Conservation (phyloP, 225 moss, liverwort and hornwort genomes). For the Bryoerythrophyllum caledonicum region DNA sequence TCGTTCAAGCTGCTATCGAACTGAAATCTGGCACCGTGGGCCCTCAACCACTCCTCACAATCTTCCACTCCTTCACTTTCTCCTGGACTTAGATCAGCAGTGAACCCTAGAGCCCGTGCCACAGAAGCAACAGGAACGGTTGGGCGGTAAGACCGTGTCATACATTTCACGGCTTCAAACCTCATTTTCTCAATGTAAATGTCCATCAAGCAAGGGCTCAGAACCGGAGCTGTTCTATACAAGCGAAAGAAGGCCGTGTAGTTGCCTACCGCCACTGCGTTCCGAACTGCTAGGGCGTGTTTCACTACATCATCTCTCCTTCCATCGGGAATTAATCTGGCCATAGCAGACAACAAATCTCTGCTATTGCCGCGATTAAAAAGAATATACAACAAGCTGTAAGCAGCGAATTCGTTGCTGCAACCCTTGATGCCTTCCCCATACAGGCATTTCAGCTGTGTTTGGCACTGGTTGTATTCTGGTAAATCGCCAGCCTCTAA, state of each 20-base stretch:
- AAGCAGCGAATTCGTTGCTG: slow-evolving; percentile 81
- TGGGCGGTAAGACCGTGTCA: slow-evolving; percentile 95
- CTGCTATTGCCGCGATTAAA: slow-evolving; percentile 92
- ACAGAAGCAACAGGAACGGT: slow-evolving; percentile 72
- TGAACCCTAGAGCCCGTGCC: slow-evolving; percentile 70
- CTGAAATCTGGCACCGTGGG: slow-evolving; percentile 81
- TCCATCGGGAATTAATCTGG: slow-evolving; percentile 37
- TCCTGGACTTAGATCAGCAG: slow-evolving; percentile 9
- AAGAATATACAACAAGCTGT: slow-evolving; percentile 82
- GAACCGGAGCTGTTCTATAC: slow-evolving; percentile 87
- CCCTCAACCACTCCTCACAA: slow-evolving; percentile 92
- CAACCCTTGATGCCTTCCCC: slow-evolving; percentile 90
- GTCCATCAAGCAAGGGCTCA: slow-evolving; percentile 96
- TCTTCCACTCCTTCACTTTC: slow-evolving; percentile 83
- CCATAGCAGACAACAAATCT: slow-evolving; percentile 86
- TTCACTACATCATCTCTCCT: slow-evolving; percentile 67
- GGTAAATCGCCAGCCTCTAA: slow-evolving; percentile 93
- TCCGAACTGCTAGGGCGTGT: slow-evolving; percentile 81
- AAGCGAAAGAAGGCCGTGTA: slow-evolving; percentile 94
- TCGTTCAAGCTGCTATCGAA: slow-evolving; percentile 63
- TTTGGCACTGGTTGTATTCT: slow-evolving; percentile 98
- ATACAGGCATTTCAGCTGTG: slow-evolving; percentile 83
- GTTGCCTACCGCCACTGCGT: slow-evolving; percentile 86
- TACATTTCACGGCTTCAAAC: slow-evolving; percentile 89
- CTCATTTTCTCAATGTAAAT: slow-evolving; percentile 93